A percentile compares a stretch with the other conserved stretches of the same genome.
Evolutionary conservation across 495 filamentous ascomycete genomes (phyloP).

Genomic region (Haplographium delicatum): DNA sequence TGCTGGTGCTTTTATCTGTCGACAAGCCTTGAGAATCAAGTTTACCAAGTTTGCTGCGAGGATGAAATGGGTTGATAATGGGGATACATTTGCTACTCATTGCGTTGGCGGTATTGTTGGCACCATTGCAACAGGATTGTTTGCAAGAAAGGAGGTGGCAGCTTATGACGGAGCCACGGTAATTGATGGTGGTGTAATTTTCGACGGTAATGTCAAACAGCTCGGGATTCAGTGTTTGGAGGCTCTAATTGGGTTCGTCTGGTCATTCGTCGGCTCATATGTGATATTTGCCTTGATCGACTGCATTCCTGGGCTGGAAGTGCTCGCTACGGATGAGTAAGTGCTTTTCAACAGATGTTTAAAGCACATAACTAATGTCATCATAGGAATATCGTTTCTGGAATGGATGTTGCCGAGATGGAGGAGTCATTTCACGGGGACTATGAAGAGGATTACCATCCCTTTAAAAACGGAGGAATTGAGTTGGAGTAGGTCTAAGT

Average conservation of each 20-base stretch:
- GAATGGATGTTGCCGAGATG: conserved; percentile 46
- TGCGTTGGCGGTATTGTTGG: conserved; percentile 81
- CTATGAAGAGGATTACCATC: conserved; percentile 40
- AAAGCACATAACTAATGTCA: neutral
- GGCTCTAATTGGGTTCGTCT: conserved; percentile 72
- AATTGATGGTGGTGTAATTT: conserved; percentile 78
- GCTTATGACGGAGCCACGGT: conserved; percentile 54
- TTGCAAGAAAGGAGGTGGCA: conserved; percentile 60
- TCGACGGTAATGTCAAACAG: conserved; percentile 85
- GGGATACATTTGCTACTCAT: conserved; percentile 92
- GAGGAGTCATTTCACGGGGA: conserved; percentile 39
- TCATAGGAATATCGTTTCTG: conserved; percentile 37
- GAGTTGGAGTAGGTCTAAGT: conserved; percentile 13
- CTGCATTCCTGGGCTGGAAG: conserved; percentile 72
- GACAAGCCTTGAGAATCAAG: conserved; percentile 44
- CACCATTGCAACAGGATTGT: conserved; percentile 85
- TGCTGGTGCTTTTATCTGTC: conserved; percentile 34
- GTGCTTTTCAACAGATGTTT: conserved; percentile 37
- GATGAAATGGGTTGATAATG: conserved; percentile 76
- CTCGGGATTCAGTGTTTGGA: conserved; percentile 82
- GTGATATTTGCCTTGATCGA: conserved; percentile 84
- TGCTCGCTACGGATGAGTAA: conserved; percentile 75
- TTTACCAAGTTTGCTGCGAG: conserved; percentile 45
- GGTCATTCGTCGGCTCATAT: conserved; percentile 80
- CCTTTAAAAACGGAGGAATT: conserved; percentile 27